Percentiles rank a stretch among this genome's conserved stretches.
phyloP scores from a whole-genome alignment of 202 grass and related monocot genomes.

The Brachypodium distachyon region DNA sequence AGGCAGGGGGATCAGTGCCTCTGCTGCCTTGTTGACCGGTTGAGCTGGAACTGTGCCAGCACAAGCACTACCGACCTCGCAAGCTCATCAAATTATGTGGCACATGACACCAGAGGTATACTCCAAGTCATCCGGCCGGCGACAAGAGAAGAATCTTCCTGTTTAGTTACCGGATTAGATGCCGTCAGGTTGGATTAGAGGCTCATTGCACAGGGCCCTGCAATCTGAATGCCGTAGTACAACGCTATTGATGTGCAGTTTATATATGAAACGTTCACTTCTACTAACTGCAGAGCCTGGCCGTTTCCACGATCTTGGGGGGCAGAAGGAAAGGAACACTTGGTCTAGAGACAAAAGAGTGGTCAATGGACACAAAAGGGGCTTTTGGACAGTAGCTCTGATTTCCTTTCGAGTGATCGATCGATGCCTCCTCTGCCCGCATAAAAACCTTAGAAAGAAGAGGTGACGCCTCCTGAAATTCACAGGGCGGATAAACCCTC shows the following conservation, averaged over 20 bases:
- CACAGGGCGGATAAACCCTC: no score
- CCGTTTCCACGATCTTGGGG: neutral
- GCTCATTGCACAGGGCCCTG: neutral
- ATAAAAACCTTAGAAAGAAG: neutral
- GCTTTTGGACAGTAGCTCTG: neutral
- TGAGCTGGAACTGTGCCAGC: neutral
- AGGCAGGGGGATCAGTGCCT: neutral
- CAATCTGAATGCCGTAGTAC: no score
- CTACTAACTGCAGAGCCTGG: constrained; percentile 6
- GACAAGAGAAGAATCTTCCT: neutral
- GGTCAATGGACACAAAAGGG: constrained; percentile 21
- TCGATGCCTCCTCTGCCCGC: neutral
- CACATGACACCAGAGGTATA: neutral
- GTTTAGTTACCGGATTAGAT: neutral
- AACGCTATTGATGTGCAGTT: neutral
- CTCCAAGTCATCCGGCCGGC: neutral
- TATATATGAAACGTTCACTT: neutral
- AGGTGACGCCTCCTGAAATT: constrained; percentile 1
- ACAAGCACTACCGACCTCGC: neutral
- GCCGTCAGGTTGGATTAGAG: neutral
- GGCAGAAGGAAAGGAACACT: neutral
- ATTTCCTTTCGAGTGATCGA: neutral
- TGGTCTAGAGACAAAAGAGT: constrained; percentile 28
- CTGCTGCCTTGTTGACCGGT: neutral
- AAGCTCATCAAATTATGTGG: neutral